Evolutionary conservation across 208 protist genomes (phyloP).

Genomic region (Trypanosoma scelopori): DNA sequence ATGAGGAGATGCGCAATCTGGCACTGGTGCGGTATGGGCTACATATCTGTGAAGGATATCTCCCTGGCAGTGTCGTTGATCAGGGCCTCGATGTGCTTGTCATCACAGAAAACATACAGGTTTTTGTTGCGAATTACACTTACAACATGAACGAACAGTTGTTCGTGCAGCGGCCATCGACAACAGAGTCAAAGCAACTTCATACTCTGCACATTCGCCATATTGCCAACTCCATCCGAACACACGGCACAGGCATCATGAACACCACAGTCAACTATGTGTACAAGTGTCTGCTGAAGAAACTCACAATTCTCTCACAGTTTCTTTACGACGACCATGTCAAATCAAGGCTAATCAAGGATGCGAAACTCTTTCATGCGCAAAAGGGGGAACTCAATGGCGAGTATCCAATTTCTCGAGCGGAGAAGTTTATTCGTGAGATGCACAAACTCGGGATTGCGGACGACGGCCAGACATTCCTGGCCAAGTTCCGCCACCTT

Average conservation of each 20-base stretch:
- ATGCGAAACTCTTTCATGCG: conserved; percentile 69
- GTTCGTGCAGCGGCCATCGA: conserved; percentile 89
- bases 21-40: conserved; percentile 92
- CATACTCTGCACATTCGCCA: conserved; percentile 96
- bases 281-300: conserved; percentile 94
- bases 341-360: conserved; percentile 79
- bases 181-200: conserved; percentile 89
- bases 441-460: conserved; percentile 91
- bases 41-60: conserved; percentile 83
- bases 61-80: conserved; percentile 93
- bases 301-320: conserved; percentile 94
- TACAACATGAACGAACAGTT: conserved; percentile 98
- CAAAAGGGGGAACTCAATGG: conserved; percentile 63
- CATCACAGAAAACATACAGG: conserved; percentile 97
- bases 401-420: conserved; percentile 89
- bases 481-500: conserved; percentile 93
- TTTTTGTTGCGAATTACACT: conserved; percentile 96
- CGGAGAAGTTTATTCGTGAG: conserved; percentile 91
- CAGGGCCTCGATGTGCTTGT: conserved; percentile 97
- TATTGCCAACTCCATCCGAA: conserved; percentile 97
- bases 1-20: conserved; percentile 96
- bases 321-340: conserved; percentile 98
- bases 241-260: conserved; percentile 98
- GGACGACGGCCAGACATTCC: conserved; percentile 78
- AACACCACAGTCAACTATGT: conserved; percentile 98